phyloP scores from a whole-genome alignment of 2,329 filamentous ascomycete species.

The Diaporthe vexans region DNA sequence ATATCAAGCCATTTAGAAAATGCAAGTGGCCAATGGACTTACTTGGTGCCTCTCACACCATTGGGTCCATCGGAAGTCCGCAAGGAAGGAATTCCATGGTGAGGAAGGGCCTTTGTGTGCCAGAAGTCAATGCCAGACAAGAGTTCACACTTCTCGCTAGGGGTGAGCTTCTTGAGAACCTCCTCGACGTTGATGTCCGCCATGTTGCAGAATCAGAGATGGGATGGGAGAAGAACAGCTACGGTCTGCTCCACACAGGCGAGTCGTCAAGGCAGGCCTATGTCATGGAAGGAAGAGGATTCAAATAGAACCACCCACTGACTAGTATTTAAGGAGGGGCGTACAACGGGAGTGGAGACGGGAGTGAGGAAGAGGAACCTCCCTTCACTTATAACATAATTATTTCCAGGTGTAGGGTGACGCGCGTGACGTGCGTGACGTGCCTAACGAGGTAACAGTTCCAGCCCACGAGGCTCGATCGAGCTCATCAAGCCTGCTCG shows the following conservation, averaged over 20 bases:
- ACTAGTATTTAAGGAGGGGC: not conserved
- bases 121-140: slow-evolving; percentile 76
- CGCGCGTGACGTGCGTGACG: too few species aligned
- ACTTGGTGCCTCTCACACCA: slow-evolving; percentile 74
- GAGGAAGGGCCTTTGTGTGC: slow-evolving; percentile 74
- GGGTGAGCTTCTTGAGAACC: slow-evolving; percentile 66
- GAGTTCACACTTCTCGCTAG: slow-evolving; percentile 67
- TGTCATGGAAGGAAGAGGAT: slow-evolving; percentile 1
- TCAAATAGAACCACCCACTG: slow-evolving; percentile 7
- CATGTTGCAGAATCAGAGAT: slow-evolving; percentile 52
- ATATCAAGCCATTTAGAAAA: not conserved
- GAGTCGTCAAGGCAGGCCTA: too few species aligned
- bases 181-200: slow-evolving; percentile 68
- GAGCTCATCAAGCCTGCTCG: not conserved
- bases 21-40: not conserved
- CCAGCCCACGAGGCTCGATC: not conserved
- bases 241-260: not conserved
- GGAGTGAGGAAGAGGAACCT: not conserved
- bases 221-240: not conserved
- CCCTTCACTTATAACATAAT: slow-evolving; percentile 8
- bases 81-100: slow-evolving; percentile 73
- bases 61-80: slow-evolving; percentile 79
- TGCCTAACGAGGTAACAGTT: not conserved
- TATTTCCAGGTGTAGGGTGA: not conserved
- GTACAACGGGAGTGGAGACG: not conserved